phyloP scores from a whole-genome alignment of 495 filamentous ascomycete genomes.

The Bathelium albidoporum region DNA sequence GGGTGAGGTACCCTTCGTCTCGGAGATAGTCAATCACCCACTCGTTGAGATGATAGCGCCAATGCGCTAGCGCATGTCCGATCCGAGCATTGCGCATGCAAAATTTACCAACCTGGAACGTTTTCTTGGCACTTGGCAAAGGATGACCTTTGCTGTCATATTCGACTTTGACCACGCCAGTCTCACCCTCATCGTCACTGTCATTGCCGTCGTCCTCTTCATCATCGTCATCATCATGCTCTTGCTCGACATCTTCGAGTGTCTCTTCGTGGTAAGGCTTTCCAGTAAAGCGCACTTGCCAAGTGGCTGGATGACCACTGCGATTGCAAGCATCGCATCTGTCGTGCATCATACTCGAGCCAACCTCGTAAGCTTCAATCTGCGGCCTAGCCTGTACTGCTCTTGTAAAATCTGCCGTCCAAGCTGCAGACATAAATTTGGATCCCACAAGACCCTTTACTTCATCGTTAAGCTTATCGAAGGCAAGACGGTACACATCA shows the following conservation, averaged over 20 bases:
- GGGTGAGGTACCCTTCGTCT: slow-evolving; percentile 41
- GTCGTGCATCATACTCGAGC: slow-evolving; percentile 21
- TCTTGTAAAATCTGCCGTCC: slow-evolving; percentile 55
- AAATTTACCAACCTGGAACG: slow-evolving; percentile 34
- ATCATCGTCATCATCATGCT: slow-evolving; percentile 34
- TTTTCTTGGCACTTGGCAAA: slow-evolving; percentile 20
- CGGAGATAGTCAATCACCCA: slow-evolving; percentile 55
- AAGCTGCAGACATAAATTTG: slow-evolving; percentile 63
- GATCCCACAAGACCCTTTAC: slow-evolving; percentile 55
- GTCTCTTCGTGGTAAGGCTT: slow-evolving; percentile 59
- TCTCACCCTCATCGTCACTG: slow-evolving; percentile 28
- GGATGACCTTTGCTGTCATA: slow-evolving; percentile 25
- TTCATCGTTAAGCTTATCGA: slow-evolving; percentile 65
- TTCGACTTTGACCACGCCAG: slow-evolving; percentile 14
- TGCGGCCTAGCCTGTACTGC: slow-evolving; percentile 57
- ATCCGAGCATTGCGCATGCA: slow-evolving; percentile 60
- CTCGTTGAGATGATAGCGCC: slow-evolving; percentile 63
- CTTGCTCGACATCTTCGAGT: slow-evolving; percentile 51
- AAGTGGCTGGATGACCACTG: slow-evolving; percentile 54
- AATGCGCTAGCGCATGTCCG: slow-evolving; percentile 62
- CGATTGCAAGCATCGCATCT: slow-evolving; percentile 74
- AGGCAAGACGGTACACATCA: slow-evolving; percentile 57
- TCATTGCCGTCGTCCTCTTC: slow-evolving; percentile 28
- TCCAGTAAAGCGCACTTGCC: slow-evolving; percentile 51
- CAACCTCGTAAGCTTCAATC: slow-evolving; percentile 26